Evolutionary conservation across 257 asterid genomes (phyloP).

Genomic region (Nicotiana noctiflora): DNA sequence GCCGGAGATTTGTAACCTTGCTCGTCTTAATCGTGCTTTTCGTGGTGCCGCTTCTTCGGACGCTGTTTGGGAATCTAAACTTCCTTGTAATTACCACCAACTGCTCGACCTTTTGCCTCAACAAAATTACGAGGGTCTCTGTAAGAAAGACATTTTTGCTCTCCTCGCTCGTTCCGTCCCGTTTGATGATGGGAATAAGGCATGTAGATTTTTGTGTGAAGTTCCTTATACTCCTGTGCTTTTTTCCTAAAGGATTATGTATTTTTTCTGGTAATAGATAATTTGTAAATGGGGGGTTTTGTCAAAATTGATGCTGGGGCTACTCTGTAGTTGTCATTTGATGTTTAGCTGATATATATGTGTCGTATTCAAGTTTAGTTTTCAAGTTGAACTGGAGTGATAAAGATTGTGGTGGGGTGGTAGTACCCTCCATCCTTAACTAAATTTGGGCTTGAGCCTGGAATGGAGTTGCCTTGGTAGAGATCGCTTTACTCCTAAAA

Average conservation of each 20-base stretch:
- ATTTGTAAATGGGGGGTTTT: neutral
- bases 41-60: constrained; percentile 98
- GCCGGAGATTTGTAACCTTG: constrained; percentile 94
- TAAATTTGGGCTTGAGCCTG: no score
- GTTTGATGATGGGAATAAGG: constrained; percentile 78
- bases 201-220: constrained; percentile 8
- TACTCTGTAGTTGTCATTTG: neutral
- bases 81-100: constrained; percentile 67
- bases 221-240: neutral
- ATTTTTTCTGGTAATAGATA: neutral
- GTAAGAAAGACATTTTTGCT: constrained; percentile 75
- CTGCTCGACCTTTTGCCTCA: constrained; percentile 54
- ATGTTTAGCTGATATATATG: neutral
- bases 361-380: neutral
- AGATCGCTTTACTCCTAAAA: no score
- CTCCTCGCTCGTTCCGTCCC: constrained; percentile 68
- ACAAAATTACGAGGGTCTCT: constrained; percentile 25
- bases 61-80: constrained; percentile 95
- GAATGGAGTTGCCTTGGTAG: no score
- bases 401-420: no score
- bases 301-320: neutral
- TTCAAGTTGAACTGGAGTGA: neutral
- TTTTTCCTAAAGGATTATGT: neutral
- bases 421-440: no score
- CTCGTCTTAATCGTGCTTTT: constrained; percentile 92